phyloP scores from a whole-genome alignment of 2,329 filamentous ascomycete genomes.

The Phyllosticta citriasiana region DNA sequence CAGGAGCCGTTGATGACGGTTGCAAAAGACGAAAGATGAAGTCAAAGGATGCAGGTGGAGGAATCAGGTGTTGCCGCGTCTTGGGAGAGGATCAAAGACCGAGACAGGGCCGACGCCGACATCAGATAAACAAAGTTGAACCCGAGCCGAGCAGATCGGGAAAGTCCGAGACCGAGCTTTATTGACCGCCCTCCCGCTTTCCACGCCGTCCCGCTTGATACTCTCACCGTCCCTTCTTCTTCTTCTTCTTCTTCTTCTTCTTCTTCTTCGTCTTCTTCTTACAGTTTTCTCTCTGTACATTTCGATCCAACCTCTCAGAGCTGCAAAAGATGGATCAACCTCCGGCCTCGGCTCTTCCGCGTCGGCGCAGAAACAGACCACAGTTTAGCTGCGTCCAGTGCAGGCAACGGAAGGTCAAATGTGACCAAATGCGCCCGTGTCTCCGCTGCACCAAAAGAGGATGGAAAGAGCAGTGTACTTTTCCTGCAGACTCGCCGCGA shows the following conservation, averaged over 20 bases:
- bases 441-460: conserved; percentile 3
- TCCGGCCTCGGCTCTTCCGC: neutral
- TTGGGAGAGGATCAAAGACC: neutral
- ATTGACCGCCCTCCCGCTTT: neutral
- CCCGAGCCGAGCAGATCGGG: neutral
- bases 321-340: neutral
- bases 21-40: too few relatives aligned
- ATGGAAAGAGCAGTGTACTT: neutral
- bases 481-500: neutral
- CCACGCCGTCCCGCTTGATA: neutral
- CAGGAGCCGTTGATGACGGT: too few relatives aligned
- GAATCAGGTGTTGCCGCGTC: too few relatives aligned
- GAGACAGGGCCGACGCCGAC: neutral
- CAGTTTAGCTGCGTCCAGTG: conserved; percentile 8
- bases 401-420: conserved; percentile 8
- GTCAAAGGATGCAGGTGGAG: too few relatives aligned
- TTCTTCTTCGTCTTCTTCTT: neutral
- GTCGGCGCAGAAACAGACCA: neutral
- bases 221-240: neutral
- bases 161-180: neutral
- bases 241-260: neutral
- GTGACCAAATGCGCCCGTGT: conserved; percentile 7
- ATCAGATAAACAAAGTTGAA: neutral
- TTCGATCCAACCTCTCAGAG: neutral
- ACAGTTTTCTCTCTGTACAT: neutral